phyloP scores from a whole-genome alignment of 257 asterid genomes.

The Nicotiana tabacum region DNA sequence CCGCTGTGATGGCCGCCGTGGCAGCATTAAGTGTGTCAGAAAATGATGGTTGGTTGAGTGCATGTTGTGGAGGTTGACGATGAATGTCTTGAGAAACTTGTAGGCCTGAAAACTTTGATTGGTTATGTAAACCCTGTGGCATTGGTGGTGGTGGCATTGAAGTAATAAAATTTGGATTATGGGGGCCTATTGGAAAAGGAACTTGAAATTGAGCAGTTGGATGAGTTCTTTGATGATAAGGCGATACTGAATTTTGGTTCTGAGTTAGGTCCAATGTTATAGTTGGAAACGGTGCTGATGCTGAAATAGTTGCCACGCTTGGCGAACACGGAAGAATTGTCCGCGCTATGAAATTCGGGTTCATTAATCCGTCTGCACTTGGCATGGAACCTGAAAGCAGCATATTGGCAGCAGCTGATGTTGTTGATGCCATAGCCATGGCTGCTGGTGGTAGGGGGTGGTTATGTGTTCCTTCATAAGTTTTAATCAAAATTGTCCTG shows the following conservation, averaged over 20 bases:
- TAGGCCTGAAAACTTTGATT: conserved; percentile 66
- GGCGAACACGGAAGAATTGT: conserved; percentile 51
- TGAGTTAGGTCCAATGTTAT: conserved; percentile 74
- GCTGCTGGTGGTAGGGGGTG: conserved; percentile 84
- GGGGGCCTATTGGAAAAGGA: conserved; percentile 32
- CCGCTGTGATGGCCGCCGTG: conserved; percentile 52
- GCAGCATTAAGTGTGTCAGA: conserved; percentile 53
- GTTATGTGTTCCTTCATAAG: conserved; percentile 74
- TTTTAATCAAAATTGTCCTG: conserved; percentile 47
- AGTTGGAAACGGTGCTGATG: conserved; percentile 74
- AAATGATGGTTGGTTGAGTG: conserved; percentile 16
- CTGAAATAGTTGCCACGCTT: conserved; percentile 66
- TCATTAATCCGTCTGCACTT: conserved; percentile 54
- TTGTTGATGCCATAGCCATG: conserved; percentile 81
- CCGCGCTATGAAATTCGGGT: conserved; percentile 43
- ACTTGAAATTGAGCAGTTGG: conserved; percentile 30
- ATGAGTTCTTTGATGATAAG: conserved; percentile 22
- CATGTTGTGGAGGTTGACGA: conserved; percentile 11
- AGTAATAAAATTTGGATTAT: conserved; percentile 16
- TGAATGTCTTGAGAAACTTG: conserved; percentile 33
- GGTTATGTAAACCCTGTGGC: conserved; percentile 45
- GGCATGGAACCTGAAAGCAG: conserved; percentile 71
- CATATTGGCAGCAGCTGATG: conserved; percentile 77
- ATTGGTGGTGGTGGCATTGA: conserved; percentile 12
- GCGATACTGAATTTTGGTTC: conserved; percentile 10